Base-by-base conservation (phyloP, 2,329 filamentous ascomycete genomes). In the Fusarium nanum region DNA sequence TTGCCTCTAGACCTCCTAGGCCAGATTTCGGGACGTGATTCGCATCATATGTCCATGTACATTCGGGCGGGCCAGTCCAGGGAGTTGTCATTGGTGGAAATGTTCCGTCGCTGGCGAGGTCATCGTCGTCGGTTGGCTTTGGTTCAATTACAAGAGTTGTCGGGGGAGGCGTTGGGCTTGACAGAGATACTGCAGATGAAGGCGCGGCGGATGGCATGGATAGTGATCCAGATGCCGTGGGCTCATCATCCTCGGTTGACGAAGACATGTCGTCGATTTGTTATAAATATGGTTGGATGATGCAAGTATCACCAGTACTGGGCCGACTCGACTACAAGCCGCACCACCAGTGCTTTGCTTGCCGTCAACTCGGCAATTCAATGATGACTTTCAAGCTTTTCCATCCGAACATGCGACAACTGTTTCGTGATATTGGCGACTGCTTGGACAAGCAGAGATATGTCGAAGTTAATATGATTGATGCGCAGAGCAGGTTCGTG, bases 11-110 rank as follows among this genome's bases (percentile, higher is more conserved):
- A 9, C 76, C 79, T 11, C 71, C 67, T 27, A 69, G 67, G 5
- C 70, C 76, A 45, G 71, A 69, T 25, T 65, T 66, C 12, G 70
- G 52, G 37, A 71, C 49, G 30, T 75, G 69, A 48, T 78, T 75
- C 42, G 75, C 72, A 56, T 81, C 75, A 55, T 79, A 81, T 4
- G 81, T 82, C 77, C 79, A 82, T 14, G 79, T 81, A 64, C 81
- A 82, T 55, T 72, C 77, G 41, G 64, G 58, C 13, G 81, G 81
- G 9, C 64, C 77, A 30, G 67, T 78, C 81, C 81, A 82, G 46
- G 73, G 75, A 18, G 79, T 81, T 30, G 79, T 81, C 76, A 82
- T 78, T 25, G 80, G 78, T 20, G 80, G 79, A 27, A 78, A 76
- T 18, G 70, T 68, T 28, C 68, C 66, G 28, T 71, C 61, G 47